Base-by-base conservation (phyloP, 768 basidiomycete genomes). In the Auricularia sp. region DNA sequence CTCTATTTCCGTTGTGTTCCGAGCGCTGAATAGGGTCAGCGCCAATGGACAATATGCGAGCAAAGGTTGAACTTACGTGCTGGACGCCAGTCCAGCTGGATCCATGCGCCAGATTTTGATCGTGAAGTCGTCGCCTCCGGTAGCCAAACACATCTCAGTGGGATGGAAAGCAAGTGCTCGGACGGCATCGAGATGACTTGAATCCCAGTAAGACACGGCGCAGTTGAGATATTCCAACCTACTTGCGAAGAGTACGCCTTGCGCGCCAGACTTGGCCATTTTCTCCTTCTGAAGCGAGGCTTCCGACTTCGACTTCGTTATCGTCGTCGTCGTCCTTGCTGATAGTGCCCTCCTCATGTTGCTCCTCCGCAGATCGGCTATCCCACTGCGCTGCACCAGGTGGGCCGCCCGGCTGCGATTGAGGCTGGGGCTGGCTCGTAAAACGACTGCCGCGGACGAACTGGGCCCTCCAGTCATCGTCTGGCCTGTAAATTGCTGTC, bases 101-200 rank as follows among this genome's bases (percentile, higher is more conserved):
- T 96, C 92, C 78, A 93, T 83, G 65, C 92, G 83, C 97, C 97
- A 99, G 63, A 98, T 84, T 75, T 99, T 99, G 64, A 98, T 87
- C 6, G 93, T 94, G 73, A 85, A 91, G 73, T 99, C 97, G 73
- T 98, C 96, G 35, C 94, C 92, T 29, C 89, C 97, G 58, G 90
- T 93, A n/a, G 90, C 94, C 63, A 98, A 77, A 70, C 88, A 88
- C 54, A 93, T 76, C 68, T 92, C 91, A 42, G 79, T 88, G 1
- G 91, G 91, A 71, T 94, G 92, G 82, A 97, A 96, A 0, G 91
- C 87, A 29, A 98, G 79, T 6, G 92, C 88, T 63, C 95, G 86
- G 47, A 97, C 94, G 14, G 92, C 87, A 74, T 98, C 96, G 67
- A 99, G 79, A 75, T 99, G 97, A 74, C 94, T 96, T 66, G 58